Conservation (phyloP, 768 basidiomycete species). For the Cystobasidium onofrii region DNA sequence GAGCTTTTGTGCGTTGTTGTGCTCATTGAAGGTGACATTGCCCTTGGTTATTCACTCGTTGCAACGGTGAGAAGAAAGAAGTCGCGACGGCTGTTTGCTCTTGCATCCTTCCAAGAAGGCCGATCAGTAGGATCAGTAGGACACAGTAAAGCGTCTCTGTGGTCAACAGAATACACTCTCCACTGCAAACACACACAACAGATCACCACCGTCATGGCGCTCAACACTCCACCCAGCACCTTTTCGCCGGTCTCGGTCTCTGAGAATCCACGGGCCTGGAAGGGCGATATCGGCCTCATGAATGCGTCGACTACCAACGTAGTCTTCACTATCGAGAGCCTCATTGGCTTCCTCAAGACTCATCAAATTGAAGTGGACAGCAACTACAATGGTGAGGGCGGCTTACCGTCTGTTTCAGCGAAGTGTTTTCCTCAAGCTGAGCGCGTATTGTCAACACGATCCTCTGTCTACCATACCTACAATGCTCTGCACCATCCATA, state of each 20-base stretch:
- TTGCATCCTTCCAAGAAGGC: too few relatives aligned
- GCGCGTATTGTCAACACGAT: neutral
- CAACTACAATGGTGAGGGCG: constrained; percentile 1
- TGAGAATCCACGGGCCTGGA: constrained; percentile 12
- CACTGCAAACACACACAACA: too few relatives aligned
- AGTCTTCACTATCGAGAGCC: constrained; percentile 13
- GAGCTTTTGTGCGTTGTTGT: too few relatives aligned
- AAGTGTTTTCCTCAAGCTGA: neutral
- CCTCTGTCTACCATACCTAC: neutral
- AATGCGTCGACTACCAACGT: neutral
- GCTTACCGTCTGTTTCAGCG: neutral
- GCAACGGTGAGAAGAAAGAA: too few relatives aligned
- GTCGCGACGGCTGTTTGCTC: too few relatives aligned
- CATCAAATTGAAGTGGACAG: constrained; percentile 5
- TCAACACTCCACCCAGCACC: neutral
- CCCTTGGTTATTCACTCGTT: too few relatives aligned
- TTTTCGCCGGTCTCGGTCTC: constrained; percentile 3
- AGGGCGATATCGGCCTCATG: constrained; percentile 20
- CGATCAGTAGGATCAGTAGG: too few relatives aligned
- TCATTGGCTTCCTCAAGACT: constrained; percentile 19
- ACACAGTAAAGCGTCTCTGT: too few relatives aligned
- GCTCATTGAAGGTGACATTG: too few relatives aligned
- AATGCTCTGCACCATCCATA: neutral
- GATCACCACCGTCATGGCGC: neutral
- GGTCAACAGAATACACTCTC: too few relatives aligned